Conservation (phyloP, 2,329 filamentous ascomycete genomes). For the Xylariomycetidae sp. region DNA sequence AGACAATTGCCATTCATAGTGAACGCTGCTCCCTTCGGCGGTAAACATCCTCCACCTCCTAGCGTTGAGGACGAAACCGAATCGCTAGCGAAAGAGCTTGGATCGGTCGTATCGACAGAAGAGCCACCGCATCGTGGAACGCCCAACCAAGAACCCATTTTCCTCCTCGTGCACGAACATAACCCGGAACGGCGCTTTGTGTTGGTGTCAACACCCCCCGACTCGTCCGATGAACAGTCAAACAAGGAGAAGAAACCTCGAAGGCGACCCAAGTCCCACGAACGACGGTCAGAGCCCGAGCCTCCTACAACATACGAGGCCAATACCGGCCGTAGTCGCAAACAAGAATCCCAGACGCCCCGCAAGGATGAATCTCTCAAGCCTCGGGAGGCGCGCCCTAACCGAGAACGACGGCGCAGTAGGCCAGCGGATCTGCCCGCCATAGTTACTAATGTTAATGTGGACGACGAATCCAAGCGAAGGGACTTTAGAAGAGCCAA, state of each 20-base stretch:
- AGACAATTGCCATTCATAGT: slow-evolving; percentile 15
- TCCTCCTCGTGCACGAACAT: slow-evolving; percentile 57
- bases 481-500: slow-evolving; percentile 19
- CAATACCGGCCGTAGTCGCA: slow-evolving; percentile 39
- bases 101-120: slow-evolving; percentile 39
- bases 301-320: slow-evolving; percentile 30
- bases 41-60: slow-evolving; percentile 51
- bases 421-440: slow-evolving; percentile 24
- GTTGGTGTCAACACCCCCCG: slow-evolving; percentile 40
- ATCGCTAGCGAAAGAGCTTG: slow-evolving; percentile 58
- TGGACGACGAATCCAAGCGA: slow-evolving; percentile 8
- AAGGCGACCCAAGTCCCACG: slow-evolving; percentile 13
- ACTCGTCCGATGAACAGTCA: slow-evolving; percentile 19
- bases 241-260: slow-evolving; percentile 14
- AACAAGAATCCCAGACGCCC: slow-evolving; percentile 28
- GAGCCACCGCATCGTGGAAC: slow-evolving; percentile 58
- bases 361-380: slow-evolving; percentile 22
- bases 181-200: slow-evolving; percentile 65
- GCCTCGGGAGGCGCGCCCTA: slow-evolving; percentile 15
- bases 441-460: slow-evolving; percentile 23
- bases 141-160: slow-evolving; percentile 63
- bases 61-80: slow-evolving; percentile 65
- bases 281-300: slow-evolving; percentile 14
- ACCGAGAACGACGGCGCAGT: slow-evolving; percentile 20
- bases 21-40: slow-evolving; percentile 29